These are phyloP conservation scores for Macroventuria anomochaeta DNA, from an alignment of 2,329 filamentous ascomycete species.

Conservation along the genomic window DNA sequence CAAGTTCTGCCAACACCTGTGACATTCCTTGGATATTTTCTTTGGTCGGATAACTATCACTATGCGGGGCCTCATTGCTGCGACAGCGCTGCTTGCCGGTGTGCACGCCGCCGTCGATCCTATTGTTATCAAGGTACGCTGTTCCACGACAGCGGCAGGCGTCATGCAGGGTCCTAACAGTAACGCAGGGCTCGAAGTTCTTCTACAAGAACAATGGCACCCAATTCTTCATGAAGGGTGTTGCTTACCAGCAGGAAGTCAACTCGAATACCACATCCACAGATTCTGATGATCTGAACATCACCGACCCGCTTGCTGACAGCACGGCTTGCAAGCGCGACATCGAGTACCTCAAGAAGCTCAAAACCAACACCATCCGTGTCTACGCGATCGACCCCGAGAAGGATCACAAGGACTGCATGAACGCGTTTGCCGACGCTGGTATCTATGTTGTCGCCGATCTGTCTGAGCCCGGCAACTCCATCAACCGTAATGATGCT, in stretches of 20 bases:
- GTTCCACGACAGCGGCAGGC: slow-evolving; percentile 12
- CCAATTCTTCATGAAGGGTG: slow-evolving; percentile 86
- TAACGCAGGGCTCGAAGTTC: slow-evolving; percentile 75
- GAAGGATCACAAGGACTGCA: slow-evolving; percentile 80
- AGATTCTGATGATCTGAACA: slow-evolving; percentile 58
- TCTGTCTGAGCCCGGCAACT: slow-evolving; percentile 78
- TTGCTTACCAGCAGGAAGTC: slow-evolving; percentile 91
- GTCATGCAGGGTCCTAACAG: slow-evolving; percentile 17
- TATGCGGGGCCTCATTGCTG: slow-evolving; percentile 63
- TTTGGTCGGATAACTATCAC: slow-evolving; percentile 37
- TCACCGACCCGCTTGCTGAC: slow-evolving; percentile 84
- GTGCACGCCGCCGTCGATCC: slow-evolving; percentile 65
- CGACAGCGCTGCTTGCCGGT: slow-evolving; percentile 60
- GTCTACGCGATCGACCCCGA: slow-evolving; percentile 90
- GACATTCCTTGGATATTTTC: slow-evolving; percentile 36
- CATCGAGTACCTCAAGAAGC: slow-evolving; percentile 76
- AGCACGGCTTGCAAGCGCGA: slow-evolving; percentile 77
- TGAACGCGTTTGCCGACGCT: slow-evolving; percentile 79
- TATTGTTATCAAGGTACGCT: slow-evolving; percentile 71
- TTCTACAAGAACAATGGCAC: slow-evolving; percentile 84
- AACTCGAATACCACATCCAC: slow-evolving; percentile 60
- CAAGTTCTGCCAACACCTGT: slow-evolving; percentile 36
- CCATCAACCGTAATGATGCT: slow-evolving; percentile 83
- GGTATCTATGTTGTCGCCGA: slow-evolving; percentile 97
- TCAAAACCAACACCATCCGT: slow-evolving; percentile 91